phyloP scores from a whole-genome alignment of 2,329 filamentous ascomycete species.

The Rosellinia necatrix region DNA sequence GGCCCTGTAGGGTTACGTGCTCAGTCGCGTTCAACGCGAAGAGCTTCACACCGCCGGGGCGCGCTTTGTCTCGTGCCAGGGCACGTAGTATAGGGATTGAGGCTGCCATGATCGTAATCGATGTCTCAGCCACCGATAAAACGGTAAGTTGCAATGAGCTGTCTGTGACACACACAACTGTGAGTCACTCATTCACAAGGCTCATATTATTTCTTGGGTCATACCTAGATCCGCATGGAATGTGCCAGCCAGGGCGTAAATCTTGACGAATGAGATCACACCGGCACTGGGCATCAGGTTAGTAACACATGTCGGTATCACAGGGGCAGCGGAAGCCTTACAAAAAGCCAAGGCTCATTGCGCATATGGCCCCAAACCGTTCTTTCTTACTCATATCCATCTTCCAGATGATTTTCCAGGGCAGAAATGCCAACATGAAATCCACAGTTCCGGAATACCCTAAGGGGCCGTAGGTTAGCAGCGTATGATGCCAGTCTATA shows the following conservation, averaged over 20 bases:
- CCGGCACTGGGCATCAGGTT: conserved; percentile 37
- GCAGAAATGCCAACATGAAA: conserved; percentile 47
- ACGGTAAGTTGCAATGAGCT: conserved; percentile 25
- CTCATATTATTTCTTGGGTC: neutral
- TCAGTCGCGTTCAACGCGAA: conserved; percentile 23
- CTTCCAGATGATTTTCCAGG: conserved; percentile 48
- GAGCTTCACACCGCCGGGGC: conserved; percentile 9
- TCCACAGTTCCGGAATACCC: conserved; percentile 46
- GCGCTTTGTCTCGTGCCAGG: conserved; percentile 27
- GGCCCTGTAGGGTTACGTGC: conserved; percentile 18
- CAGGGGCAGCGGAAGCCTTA: conserved; percentile 27
- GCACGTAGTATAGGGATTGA: conserved; percentile 40
- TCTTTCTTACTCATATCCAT: conserved; percentile 47
- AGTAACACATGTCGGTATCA: neutral
- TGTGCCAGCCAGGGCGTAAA: conserved; percentile 31
- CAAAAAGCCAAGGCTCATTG: conserved; percentile 52
- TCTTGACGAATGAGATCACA: conserved; percentile 40
- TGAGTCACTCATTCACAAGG: too few species aligned
- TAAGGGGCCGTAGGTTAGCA: neutral
- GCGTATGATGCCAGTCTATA: neutral
- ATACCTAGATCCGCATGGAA: conserved; percentile 23
- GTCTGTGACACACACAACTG: too few species aligned
- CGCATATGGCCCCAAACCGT: conserved; percentile 46
- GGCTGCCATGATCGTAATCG: conserved; percentile 40
- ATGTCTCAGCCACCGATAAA: conserved; percentile 34